phyloP scores from a whole-genome alignment of 768 basidiomycete genomes.

The Gelatoporia subvermispora region DNA sequence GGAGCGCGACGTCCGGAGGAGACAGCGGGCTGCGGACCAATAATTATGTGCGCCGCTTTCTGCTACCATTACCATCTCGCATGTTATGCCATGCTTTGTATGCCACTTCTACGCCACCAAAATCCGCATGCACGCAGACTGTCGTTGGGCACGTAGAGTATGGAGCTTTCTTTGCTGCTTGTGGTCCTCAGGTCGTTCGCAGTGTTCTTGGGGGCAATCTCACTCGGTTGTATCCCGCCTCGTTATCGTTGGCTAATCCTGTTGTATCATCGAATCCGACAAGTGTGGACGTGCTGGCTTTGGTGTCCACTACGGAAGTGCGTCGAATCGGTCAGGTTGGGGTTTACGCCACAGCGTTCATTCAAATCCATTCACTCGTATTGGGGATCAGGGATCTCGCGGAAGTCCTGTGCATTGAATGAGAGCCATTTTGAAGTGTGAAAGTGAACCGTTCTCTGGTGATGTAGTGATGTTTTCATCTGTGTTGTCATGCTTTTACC shows the following conservation, averaged over 20 bases:
- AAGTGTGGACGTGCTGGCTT: too few relatives aligned
- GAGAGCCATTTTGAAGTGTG: too few relatives aligned
- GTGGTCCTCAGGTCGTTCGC: background rate
- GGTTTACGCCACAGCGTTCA: too few relatives aligned
- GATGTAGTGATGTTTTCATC: too few relatives aligned
- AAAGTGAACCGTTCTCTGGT: too few relatives aligned
- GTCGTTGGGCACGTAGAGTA: background rate
- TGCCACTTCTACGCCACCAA: slow-evolving; percentile 24
- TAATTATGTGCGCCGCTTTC: slow-evolving; percentile 31
- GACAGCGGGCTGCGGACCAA: slow-evolving; percentile 65
- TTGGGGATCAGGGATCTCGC: too few relatives aligned
- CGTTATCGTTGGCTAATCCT: too few relatives aligned
- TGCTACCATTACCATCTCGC: slow-evolving; percentile 15
- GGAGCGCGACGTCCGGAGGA: slow-evolving; percentile 91
- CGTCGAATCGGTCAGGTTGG: too few relatives aligned
- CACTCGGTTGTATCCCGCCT: background rate
- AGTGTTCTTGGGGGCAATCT: background rate
- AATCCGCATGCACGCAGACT: slow-evolving; percentile 22
- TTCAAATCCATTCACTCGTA: too few relatives aligned
- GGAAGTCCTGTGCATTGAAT: too few relatives aligned
- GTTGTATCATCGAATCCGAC: background rate
- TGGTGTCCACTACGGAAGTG: too few relatives aligned
- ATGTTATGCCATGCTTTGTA: slow-evolving; percentile 27
- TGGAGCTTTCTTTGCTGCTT: background rate
- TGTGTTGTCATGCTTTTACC: too few relatives aligned